phyloP scores from a whole-genome alignment of 306 rosid genomes.

The Dicorynia guianensis region DNA sequence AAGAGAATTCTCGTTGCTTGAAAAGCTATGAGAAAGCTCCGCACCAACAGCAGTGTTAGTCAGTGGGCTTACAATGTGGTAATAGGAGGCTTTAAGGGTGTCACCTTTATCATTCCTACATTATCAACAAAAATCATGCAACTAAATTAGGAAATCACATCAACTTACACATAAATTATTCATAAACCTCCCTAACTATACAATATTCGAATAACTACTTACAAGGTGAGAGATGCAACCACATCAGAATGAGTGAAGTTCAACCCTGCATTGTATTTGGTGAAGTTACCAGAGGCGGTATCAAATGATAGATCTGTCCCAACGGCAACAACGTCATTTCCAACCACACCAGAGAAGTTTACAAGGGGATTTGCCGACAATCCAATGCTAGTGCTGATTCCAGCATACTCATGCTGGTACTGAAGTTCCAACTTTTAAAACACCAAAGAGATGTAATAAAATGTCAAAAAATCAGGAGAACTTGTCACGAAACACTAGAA shows the following conservation, averaged over 20 bases:
- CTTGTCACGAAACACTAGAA: not conserved
- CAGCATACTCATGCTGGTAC: constrained; percentile 91
- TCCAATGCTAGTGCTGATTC: constrained; percentile 86
- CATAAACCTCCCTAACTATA: not conserved
- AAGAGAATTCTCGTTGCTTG: constrained; percentile 74
- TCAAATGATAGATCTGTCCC: constrained; percentile 91
- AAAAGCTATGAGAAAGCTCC: constrained; percentile 80
- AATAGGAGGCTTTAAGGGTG: constrained; percentile 78
- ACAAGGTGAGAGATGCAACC: constrained; percentile 82
- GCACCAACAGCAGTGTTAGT: constrained; percentile 94
- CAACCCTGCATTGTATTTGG: constrained; percentile 81
- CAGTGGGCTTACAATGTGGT: constrained; percentile 79
- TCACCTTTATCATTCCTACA: constrained; percentile 85
- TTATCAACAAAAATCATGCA: constrained; percentile 18
- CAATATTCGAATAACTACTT: constrained; percentile 41
- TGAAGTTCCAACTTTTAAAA: constrained; percentile 83
- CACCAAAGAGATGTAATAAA: constrained; percentile 14
- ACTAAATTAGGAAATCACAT: constrained; percentile 17
- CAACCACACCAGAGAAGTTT: constrained; percentile 89
- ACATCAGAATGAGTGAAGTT: constrained; percentile 78
- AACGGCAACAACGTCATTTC: constrained; percentile 65
- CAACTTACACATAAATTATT: not conserved
- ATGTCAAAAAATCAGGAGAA: constrained; percentile 9
- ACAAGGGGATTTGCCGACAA: constrained; percentile 88
- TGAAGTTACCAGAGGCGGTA: constrained; percentile 83